Evolutionary conservation across 352 stramenopile species (phyloP).

Genomic region (Phytopythium cucurbitacearum): DNA sequence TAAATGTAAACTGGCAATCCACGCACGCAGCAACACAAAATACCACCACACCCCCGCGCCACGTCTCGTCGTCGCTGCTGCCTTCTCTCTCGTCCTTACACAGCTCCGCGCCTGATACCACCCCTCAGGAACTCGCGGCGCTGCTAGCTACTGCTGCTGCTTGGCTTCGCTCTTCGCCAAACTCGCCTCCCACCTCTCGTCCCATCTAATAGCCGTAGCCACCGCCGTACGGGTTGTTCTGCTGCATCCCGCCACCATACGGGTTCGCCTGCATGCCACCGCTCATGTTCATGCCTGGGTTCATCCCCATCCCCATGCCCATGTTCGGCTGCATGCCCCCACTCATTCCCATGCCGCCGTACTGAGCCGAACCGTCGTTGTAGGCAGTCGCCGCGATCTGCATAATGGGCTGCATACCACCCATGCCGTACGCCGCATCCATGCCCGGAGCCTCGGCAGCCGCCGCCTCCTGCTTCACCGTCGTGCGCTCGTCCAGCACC

Average conservation of each 20-base stretch:
- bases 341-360: constrained; percentile 46
- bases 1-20: too few species aligned
- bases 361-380: constrained; percentile 68
- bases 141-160: too few species aligned
- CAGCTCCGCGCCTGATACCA: too few species aligned
- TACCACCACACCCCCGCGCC: too few species aligned
- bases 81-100: too few species aligned
- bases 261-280: constrained; percentile 42
- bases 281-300: too few species aligned
- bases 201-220: constrained; percentile 43
- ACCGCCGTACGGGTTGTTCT: constrained; percentile 43
- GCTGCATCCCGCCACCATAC: constrained; percentile 31
- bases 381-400: constrained; percentile 79
- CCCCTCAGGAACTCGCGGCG: too few species aligned
- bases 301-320: constrained; percentile 25
- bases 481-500: constrained; percentile 88
- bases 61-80: too few species aligned
- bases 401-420: constrained; percentile 75
- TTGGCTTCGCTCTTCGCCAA: too few species aligned
- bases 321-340: constrained; percentile 53
- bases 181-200: too few species aligned
- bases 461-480: constrained; percentile 70
- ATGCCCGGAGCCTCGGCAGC: constrained; percentile 44
- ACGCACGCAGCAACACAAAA: too few species aligned
- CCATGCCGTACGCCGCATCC: constrained; percentile 74